Conservation (phyloP, 352 stramenopile genomes). For the Globisporangium cylindrosporum region DNA sequence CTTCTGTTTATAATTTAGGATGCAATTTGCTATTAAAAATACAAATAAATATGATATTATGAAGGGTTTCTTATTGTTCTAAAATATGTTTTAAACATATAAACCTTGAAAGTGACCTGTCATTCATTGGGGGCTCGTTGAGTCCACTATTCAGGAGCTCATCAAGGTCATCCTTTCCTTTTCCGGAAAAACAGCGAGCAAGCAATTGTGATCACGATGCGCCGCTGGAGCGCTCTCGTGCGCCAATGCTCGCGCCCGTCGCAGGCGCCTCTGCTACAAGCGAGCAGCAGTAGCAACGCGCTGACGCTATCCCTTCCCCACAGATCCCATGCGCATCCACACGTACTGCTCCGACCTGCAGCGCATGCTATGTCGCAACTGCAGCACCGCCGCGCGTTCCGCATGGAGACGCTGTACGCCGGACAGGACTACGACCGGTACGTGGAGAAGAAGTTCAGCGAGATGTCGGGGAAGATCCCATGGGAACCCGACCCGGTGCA, state of each 20-base stretch:
- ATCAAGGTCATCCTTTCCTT: not conserved
- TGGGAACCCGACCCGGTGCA: conserved; percentile 72
- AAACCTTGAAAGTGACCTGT: not conserved
- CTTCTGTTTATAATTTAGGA: not conserved
- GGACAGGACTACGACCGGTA: conserved; percentile 65
- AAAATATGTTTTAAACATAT: not conserved
- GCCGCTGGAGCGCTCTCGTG: conserved; percentile 9
- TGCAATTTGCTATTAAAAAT: not conserved
- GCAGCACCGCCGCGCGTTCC: conserved; percentile 17
- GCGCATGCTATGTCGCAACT: not conserved
- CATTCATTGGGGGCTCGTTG: not conserved
- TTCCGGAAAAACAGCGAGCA: not conserved
- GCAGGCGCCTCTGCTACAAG: not conserved
- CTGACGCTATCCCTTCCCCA: not conserved
- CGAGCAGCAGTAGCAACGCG: not conserved
- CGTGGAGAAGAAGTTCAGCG: conserved; percentile 76
- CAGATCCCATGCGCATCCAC: not conserved
- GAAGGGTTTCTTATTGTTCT: not conserved
- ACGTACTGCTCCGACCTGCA: not conserved
- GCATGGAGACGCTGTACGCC: conserved; percentile 61
- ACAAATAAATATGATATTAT: not conserved
- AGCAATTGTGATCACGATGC: conserved; percentile 2
- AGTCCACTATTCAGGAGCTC: not conserved
- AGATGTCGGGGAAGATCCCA: conserved; percentile 68
- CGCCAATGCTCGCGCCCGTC: conserved; percentile 1